Base-by-base conservation (phyloP, 805 yeast species). In the Lachancea waltii region DNA sequence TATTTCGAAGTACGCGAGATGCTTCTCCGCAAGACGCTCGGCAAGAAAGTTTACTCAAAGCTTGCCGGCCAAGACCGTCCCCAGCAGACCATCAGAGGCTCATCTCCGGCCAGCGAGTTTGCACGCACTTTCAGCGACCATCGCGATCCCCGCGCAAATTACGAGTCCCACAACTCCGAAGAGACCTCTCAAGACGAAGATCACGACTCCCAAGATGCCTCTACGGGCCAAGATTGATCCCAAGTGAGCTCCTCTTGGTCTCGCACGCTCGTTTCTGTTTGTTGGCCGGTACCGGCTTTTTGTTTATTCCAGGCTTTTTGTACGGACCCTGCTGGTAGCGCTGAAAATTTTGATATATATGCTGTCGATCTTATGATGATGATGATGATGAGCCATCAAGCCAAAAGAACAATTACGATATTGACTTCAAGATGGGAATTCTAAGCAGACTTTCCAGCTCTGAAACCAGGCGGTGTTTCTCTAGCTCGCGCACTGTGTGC, bases 1-100 rank as follows among this genome's bases (percentile, higher is more conserved):
- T 87, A 87, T 59, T 79, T 83, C 45, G 95, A 89, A 58, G 81
- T 89, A 19, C 69, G 92, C 46, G 90, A 85, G 56, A 78, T 79
- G 46, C 58, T 85, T 31, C 42, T 57, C 22, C 53, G 53, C 30
- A 56, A 54, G 42, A 60, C 63, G 5, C 36, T 62, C 24, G 64
- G 66, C 17, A 55, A 54, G 32, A 53, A 54, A 28, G 40, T 57
- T 16, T 61, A 56, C 43, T 44, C 56, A 16, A 60, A 52, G 43
- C 39, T 61, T 15, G 44, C 54, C 29, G 54, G 57, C 1, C 30
- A 49, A 2, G 81, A 87, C 53, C 58, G 50, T 16, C 85, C 79
- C 4, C 67, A 70, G 11, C 79, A 87, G 60, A 78, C 81, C 6
- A 46, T 55, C 16, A 46, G 54, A 25, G 56, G 55, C 10, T 42